phyloP scores from a whole-genome alignment of 2,329 filamentous ascomycete genomes.

The Trichoderma afroharzianum region DNA sequence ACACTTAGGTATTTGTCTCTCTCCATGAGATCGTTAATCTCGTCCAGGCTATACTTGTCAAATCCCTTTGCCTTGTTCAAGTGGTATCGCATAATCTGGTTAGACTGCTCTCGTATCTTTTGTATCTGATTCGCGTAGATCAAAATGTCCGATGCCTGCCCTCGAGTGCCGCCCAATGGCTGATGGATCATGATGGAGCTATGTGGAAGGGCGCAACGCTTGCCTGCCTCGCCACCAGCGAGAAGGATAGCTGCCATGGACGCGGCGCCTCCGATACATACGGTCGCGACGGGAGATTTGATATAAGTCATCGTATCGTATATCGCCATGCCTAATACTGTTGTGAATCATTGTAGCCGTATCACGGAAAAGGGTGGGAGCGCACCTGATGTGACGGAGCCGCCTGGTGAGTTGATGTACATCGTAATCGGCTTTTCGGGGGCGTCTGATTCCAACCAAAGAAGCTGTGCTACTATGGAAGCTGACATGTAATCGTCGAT shows the following conservation, averaged over 20 bases:
- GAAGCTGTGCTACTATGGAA: slow-evolving; percentile 90
- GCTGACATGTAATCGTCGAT: slow-evolving; percentile 89
- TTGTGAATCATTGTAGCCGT: background rate
- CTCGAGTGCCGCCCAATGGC: slow-evolving; percentile 70
- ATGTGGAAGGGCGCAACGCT: slow-evolving; percentile 87
- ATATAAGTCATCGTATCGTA: slow-evolving; percentile 99
- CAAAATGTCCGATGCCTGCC: slow-evolving; percentile 75
- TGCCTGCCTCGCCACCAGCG: slow-evolving; percentile 78
- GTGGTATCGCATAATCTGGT: slow-evolving; percentile 84
- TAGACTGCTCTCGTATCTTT: slow-evolving; percentile 77
- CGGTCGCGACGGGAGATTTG: slow-evolving; percentile 84
- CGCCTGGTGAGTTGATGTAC: slow-evolving; percentile 96
- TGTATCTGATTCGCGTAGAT: slow-evolving; percentile 98
- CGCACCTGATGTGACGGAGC: slow-evolving; percentile 71
- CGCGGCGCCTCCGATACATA: slow-evolving; percentile 90
- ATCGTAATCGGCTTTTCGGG: slow-evolving; percentile 93
- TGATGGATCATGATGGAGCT: slow-evolving; percentile 97
- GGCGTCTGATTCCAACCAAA: slow-evolving; percentile 96
- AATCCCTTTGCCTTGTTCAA: slow-evolving; percentile 72
- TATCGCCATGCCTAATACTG: slow-evolving; percentile 64
- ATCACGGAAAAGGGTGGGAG: background rate
- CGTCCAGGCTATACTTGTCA: slow-evolving; percentile 73
- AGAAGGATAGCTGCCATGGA: slow-evolving; percentile 92
- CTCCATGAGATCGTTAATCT: slow-evolving; percentile 95
- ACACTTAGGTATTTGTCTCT: slow-evolving; percentile 91